Percentiles rank a stretch among this genome's conserved stretches.
phyloP scores from a whole-genome alignment of 2,329 filamentous ascomycete species.

The Aureobasidium sp. region DNA sequence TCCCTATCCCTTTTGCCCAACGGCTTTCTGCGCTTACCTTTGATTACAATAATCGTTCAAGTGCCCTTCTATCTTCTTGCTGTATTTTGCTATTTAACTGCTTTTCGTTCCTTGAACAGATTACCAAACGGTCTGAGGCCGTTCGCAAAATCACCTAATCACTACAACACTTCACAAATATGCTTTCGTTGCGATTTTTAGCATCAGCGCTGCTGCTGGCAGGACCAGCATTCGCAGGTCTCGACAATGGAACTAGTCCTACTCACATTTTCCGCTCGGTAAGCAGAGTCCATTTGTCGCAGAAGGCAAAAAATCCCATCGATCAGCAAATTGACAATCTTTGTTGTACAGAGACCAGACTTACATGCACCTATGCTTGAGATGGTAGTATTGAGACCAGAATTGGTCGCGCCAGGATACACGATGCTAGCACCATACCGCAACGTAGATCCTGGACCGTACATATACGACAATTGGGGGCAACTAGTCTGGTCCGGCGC shows the following conservation, averaged over 20 bases:
- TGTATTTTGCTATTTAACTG: not conserved
- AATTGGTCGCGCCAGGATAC: conserved; percentile 40
- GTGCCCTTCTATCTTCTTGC: not conserved
- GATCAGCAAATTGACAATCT: conserved; percentile 19
- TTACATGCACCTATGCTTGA: conserved; percentile 33
- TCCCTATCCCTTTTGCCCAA: conserved; percentile 16
- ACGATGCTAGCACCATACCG: conserved; percentile 47
- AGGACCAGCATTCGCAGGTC: conserved; percentile 21
- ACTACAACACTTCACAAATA: not conserved
- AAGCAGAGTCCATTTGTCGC: conserved; percentile 19
- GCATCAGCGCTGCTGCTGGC: conserved; percentile 18
- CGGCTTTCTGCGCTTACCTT: conserved; percentile 6
- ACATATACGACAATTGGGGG: conserved; percentile 47
- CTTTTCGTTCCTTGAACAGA: not conserved
- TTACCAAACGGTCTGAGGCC: conserved; percentile 14
- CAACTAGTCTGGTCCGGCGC: conserved; percentile 47
- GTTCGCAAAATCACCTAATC: conserved; percentile 3
- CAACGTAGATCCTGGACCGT: conserved; percentile 42
- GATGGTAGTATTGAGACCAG: conserved; percentile 28
- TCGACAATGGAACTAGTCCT: conserved; percentile 31
- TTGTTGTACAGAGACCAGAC: conserved; percentile 30
- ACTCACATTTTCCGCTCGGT: conserved; percentile 32
- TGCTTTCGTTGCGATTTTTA: conserved; percentile 10
- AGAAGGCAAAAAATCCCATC: not conserved
- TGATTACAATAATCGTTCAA: conserved; percentile 2